Conservation (phyloP, 2,329 filamentous ascomycete species). For the Penicillium glabrum region DNA sequence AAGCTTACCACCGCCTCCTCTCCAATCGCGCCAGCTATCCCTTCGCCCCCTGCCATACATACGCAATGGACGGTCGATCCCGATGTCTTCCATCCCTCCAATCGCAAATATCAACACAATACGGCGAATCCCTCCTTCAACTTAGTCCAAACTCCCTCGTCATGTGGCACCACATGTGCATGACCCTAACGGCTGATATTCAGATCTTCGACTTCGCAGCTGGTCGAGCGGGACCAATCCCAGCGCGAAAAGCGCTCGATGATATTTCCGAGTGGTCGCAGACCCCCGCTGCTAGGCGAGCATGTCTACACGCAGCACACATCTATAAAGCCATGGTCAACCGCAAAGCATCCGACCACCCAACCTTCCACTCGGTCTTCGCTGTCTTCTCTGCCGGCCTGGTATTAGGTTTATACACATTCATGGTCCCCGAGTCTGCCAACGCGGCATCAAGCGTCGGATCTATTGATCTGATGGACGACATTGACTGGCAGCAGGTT, state of each 20-base stretch:
- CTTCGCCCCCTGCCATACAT: conserved; percentile 47
- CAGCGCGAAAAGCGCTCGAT: conserved; percentile 50
- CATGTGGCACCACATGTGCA: conserved; percentile 55
- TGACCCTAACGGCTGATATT: conserved; percentile 53
- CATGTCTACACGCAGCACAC: conserved; percentile 54
- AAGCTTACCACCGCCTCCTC: conserved; percentile 45
- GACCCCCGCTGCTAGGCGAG: conserved; percentile 51
- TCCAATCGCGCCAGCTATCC: conserved; percentile 39
- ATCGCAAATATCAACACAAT: conserved; percentile 32
- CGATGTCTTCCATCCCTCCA: conserved; percentile 38
- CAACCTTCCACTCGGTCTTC: conserved; percentile 52
- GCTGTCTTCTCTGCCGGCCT: conserved; percentile 54
- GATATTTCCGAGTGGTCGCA: conserved; percentile 54
- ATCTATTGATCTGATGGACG: conserved; percentile 48
- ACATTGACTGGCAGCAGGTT: conserved; percentile 51
- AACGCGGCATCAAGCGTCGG: conserved; percentile 26
- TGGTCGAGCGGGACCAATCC: conserved; percentile 48
- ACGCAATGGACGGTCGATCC: conserved; percentile 49
- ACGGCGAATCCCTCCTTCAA: conserved; percentile 43
- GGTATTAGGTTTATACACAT: conserved; percentile 53
- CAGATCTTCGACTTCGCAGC: conserved; percentile 55
- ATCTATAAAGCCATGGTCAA: conserved; percentile 53
- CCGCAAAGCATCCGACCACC: conserved; percentile 53
- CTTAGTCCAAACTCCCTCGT: conserved; percentile 52
- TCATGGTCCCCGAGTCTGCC: conserved; percentile 41